Evolutionary conservation across 805 yeast genomes (phyloP).

Genomic region (Metschnikowia amazonensis): DNA sequence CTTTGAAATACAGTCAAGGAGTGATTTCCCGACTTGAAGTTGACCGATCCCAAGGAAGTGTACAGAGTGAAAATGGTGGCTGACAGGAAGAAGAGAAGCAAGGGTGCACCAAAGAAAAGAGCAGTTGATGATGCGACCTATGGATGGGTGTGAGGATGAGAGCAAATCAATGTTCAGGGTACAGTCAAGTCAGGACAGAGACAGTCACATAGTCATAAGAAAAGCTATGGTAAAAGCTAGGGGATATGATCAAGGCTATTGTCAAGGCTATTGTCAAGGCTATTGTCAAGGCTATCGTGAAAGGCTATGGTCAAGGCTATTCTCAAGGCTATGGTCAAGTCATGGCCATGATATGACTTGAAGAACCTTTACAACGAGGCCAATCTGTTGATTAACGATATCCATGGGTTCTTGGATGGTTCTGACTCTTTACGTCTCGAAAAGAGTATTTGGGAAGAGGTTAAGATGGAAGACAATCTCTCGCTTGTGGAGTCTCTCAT

Average conservation of each 20-base stretch:
- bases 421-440: not conserved
- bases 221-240: no score
- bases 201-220: no score
- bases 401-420: constrained; percentile 19
- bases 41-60: constrained; percentile 65
- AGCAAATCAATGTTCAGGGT: no score
- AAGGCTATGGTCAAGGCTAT: no score
- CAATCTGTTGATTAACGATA: constrained; percentile 30
- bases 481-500: no score
- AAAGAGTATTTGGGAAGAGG: constrained; percentile 7
- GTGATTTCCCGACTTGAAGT: constrained; percentile 47
- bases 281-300: no score
- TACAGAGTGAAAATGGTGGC: constrained; percentile 63
- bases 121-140: constrained; percentile 17
- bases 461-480: constrained; percentile 9
- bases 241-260: no score
- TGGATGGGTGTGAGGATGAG: no score
- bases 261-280: no score
- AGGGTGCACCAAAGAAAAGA: constrained; percentile 80
- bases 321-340: no score
- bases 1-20: no score
- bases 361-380: constrained; percentile 33
- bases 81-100: constrained; percentile 76
- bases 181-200: no score
- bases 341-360: constrained; percentile 13